Evolutionary conservation across 345 rosid species (phyloP).

Genomic region (Citrus cavaleriei): DNA sequence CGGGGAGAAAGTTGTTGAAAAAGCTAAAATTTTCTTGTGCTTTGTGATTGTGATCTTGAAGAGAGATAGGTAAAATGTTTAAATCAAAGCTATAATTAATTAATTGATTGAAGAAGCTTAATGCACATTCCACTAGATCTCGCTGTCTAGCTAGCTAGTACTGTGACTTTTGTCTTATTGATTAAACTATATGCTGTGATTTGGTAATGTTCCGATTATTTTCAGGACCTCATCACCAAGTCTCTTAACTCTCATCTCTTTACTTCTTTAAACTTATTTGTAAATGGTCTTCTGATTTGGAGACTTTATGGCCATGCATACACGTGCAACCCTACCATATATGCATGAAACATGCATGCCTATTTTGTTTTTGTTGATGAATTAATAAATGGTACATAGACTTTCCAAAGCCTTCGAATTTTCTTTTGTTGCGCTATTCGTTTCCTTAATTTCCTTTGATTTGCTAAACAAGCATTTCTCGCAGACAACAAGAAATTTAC

Average conservation of each 20-base stretch:
- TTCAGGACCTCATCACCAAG: background rate
- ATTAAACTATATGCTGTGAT: background rate
- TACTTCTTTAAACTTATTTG: background rate
- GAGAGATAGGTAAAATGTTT: constrained; percentile 6
- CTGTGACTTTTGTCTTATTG: constrained; percentile 24
- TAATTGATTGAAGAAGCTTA: constrained; percentile 1
- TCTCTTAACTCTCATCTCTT: background rate
- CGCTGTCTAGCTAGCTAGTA: constrained; percentile 7
- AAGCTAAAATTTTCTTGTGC: constrained; percentile 37
- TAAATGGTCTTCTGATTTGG: background rate
- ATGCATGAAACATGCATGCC: constrained; percentile 3
- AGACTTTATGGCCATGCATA: background rate
- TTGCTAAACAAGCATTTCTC: background rate
- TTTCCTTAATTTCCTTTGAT: background rate
- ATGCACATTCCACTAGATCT: constrained; percentile 9
- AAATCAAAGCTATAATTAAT: background rate
- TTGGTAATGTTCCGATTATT: background rate
- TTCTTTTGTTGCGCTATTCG: background rate
- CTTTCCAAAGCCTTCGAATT: background rate
- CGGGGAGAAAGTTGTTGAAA: constrained; percentile 14
- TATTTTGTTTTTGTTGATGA: background rate
- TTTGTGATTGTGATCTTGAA: constrained; percentile 25
- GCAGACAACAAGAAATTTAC: background rate
- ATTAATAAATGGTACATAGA: background rate
- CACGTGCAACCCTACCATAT: background rate